phyloP scores from a whole-genome alignment of 2,329 filamentous ascomycete species.

The Bisporella sp. region DNA sequence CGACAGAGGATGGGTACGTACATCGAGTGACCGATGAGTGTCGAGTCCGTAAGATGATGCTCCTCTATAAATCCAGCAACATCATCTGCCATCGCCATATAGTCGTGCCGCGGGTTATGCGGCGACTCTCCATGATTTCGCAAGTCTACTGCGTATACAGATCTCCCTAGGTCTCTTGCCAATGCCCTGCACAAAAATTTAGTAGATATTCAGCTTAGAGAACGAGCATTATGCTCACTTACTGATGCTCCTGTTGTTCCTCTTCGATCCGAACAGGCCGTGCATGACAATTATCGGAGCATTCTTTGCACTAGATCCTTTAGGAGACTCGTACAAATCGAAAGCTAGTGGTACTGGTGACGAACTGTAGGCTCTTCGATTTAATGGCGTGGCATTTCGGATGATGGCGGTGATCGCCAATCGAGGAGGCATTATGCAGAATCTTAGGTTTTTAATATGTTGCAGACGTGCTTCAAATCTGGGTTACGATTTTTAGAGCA shows the following conservation, averaged over 20 bases:
- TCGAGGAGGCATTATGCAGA: slow-evolving; percentile 11
- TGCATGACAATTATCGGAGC: slow-evolving; percentile 74
- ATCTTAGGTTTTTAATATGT: no score
- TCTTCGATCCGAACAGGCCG: slow-evolving; percentile 89
- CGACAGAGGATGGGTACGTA: slow-evolving; percentile 30
- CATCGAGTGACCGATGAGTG: slow-evolving; percentile 93
- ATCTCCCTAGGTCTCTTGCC: slow-evolving; percentile 70
- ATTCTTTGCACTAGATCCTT: slow-evolving; percentile 30
- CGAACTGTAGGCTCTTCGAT: slow-evolving; percentile 10
- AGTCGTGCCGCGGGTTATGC: slow-evolving; percentile 70
- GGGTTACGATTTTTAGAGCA: no score
- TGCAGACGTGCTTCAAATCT: no score
- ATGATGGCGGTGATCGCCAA: slow-evolving; percentile 2
- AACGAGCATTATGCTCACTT: slow-evolving; percentile 50
- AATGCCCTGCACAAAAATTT: slow-evolving; percentile 53
- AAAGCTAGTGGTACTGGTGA: slow-evolving; percentile 42
- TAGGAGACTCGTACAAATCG: slow-evolving; percentile 59
- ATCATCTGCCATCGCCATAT: slow-evolving; percentile 74
- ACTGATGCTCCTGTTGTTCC: slow-evolving; percentile 91
- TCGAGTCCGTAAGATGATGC: slow-evolving; percentile 62
- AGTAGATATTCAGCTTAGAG: slow-evolving; percentile 5
- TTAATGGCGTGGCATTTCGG: neutral
- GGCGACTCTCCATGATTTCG: slow-evolving; percentile 91
- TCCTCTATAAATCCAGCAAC: slow-evolving; percentile 70
- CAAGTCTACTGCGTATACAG: slow-evolving; percentile 80